These are phyloP conservation scores for Kernera saxatilis DNA, from an alignment of 345 rosid species.

Conservation along the genomic window DNA sequence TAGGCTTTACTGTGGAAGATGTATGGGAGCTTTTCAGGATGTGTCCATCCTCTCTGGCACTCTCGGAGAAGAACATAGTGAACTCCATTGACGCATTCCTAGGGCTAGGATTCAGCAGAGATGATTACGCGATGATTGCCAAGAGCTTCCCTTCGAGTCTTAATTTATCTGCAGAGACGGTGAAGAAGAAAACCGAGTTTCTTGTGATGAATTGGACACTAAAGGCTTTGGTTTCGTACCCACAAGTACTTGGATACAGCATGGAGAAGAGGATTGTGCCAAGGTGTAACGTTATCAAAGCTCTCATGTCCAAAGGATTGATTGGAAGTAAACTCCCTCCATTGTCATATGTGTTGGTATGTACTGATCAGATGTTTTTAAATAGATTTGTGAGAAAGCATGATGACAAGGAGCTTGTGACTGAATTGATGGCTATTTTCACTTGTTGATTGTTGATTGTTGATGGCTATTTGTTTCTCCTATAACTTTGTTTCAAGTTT, in stretches of 20 bases:
- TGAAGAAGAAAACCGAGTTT: slow-evolving; percentile 12
- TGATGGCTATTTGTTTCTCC: too few species aligned
- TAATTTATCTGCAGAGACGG: background rate
- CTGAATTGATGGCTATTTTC: slow-evolving; percentile 5
- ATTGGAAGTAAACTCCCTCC: background rate
- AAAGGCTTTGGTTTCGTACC: background rate
- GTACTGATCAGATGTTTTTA: background rate
- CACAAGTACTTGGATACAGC: slow-evolving; percentile 15
- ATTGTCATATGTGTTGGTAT: background rate
- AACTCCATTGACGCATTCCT: slow-evolving; percentile 15
- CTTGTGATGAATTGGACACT: slow-evolving; percentile 36
- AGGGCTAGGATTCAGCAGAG: slow-evolving; percentile 9
- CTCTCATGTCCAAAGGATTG: slow-evolving; percentile 17
- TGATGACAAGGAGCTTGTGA: background rate
- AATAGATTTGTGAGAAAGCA: background rate
- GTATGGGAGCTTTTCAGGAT: slow-evolving; percentile 21
- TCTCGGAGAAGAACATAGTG: slow-evolving; percentile 4
- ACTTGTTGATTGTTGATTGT: too few species aligned
- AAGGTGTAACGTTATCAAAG: slow-evolving; percentile 22
- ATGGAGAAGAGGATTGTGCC: slow-evolving; percentile 32
- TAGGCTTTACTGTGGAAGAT: slow-evolving; percentile 28
- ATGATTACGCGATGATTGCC: slow-evolving; percentile 14
- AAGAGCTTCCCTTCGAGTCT: background rate
- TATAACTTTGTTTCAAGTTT: too few species aligned
- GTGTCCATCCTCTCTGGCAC: background rate